phyloP scores from a whole-genome alignment of 2,329 filamentous ascomycete species.

The Ilyonectria mors-panacis region DNA sequence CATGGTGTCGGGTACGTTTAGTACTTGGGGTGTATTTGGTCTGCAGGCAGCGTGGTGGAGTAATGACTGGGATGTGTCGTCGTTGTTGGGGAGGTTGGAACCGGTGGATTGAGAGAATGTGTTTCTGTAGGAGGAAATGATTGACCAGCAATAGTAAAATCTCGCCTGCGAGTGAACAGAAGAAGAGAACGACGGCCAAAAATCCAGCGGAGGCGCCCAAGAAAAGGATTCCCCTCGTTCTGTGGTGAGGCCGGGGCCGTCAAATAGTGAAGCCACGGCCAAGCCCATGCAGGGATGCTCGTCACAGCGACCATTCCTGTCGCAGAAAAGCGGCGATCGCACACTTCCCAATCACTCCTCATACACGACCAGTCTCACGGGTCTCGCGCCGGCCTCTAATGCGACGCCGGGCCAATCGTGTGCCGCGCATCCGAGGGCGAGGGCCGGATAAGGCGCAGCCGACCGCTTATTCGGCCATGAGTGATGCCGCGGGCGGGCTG shows the following conservation, averaged over 20 bases:
- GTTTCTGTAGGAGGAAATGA: constrained; percentile 10
- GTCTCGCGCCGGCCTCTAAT: constrained; percentile 3
- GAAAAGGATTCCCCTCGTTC: constrained; percentile 32
- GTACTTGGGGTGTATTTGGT: not conserved
- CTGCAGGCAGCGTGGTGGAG: not conserved
- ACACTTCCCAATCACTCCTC: constrained; percentile 35
- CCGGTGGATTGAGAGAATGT: not conserved
- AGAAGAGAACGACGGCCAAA: constrained; percentile 23
- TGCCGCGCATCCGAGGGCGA: not conserved
- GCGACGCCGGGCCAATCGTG: constrained; percentile 15
- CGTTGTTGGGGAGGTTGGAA: not conserved
- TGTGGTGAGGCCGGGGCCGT: constrained; percentile 15
- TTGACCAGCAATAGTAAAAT: constrained; percentile 31
- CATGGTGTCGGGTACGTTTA: constrained; percentile 48
- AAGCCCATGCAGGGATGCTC: constrained; percentile 35
- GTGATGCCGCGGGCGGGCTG: not conserved
- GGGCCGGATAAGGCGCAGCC: not conserved
- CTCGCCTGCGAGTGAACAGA: constrained; percentile 47
- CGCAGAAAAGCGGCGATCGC: constrained; percentile 34
- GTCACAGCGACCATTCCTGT: constrained; percentile 39
- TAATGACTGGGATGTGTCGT: not conserved
- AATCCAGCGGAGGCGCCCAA: constrained; percentile 25
- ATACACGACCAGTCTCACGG: constrained; percentile 28
- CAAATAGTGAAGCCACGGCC: constrained; percentile 13
- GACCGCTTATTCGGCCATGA: constrained; percentile 13